Evolutionary conservation across 495 filamentous ascomycete genomes (phyloP).

Genomic region (Penicillium cosmopolitanum): DNA sequence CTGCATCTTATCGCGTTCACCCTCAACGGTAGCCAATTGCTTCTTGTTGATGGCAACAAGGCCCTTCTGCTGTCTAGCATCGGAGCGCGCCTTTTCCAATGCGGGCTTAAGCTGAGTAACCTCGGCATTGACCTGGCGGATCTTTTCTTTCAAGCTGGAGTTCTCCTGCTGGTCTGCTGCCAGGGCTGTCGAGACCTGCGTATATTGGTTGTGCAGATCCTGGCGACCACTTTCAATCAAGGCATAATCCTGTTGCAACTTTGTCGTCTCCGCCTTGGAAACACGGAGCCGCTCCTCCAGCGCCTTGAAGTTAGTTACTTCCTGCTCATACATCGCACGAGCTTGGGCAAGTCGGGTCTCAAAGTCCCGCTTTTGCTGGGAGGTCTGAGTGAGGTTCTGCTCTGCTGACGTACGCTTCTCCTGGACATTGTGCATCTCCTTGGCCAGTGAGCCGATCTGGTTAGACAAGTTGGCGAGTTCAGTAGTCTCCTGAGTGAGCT

Average conservation of each 20-base stretch:
- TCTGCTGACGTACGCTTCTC: constrained; percentile 76
- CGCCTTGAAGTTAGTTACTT: constrained; percentile 80
- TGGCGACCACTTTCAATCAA: constrained; percentile 80
- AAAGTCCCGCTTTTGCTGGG: constrained; percentile 86
- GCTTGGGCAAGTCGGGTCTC: constrained; percentile 84
- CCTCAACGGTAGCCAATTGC: constrained; percentile 86
- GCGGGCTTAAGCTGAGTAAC: constrained; percentile 82
- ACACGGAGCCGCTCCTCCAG: constrained; percentile 79
- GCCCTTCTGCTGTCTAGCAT: constrained; percentile 92
- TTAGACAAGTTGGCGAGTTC: constrained; percentile 97
- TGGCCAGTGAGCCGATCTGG: constrained; percentile 85
- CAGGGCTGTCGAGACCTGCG: constrained; percentile 71
- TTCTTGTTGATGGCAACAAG: constrained; percentile 98
- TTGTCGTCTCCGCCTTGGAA: constrained; percentile 79
- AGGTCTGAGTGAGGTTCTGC: constrained; percentile 75
- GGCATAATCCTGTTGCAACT: constrained; percentile 78
- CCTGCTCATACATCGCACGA: constrained; percentile 86
- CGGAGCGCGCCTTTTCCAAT: constrained; percentile 85
- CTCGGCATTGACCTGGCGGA: constrained; percentile 78
- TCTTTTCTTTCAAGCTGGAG: constrained; percentile 79
- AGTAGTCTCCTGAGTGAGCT: constrained; percentile 81
- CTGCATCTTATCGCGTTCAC: constrained; percentile 82
- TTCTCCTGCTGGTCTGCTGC: constrained; percentile 91
- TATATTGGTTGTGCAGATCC: constrained; percentile 84
- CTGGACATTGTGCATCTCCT: constrained; percentile 92